A percentile compares a stretch with the other conserved stretches of the same genome.
phyloP scores from a whole-genome alignment of 2,329 filamentous ascomycete species.

The Parastagonospora avenae region DNA sequence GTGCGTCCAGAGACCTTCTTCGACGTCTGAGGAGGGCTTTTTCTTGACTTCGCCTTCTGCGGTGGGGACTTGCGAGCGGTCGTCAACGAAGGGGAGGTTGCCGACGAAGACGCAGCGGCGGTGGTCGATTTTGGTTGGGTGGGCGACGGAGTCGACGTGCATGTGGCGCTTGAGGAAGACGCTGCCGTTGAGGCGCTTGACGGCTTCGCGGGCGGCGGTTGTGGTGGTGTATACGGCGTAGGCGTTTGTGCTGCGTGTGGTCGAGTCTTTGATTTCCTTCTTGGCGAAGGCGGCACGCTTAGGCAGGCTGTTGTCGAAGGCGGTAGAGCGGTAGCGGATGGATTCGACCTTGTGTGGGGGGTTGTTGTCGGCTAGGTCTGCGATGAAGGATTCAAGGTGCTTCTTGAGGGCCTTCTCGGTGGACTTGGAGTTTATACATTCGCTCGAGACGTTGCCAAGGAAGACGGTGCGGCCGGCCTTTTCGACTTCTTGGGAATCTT shows the following conservation, averaged over 20 bases:
- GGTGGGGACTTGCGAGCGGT: conserved; percentile 72
- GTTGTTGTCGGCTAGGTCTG: conserved; percentile 52
- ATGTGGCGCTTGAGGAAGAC: conserved; percentile 85
- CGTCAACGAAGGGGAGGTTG: conserved; percentile 94
- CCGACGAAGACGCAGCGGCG: conserved; percentile 94
- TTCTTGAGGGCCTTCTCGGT: conserved; percentile 77
- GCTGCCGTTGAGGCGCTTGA: conserved; percentile 79
- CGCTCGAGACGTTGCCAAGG: conserved; percentile 84
- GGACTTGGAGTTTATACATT: conserved; percentile 80
- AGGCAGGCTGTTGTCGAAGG: conserved; percentile 80
- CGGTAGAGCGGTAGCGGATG: conserved; percentile 90
- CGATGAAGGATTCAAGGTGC: conserved; percentile 79
- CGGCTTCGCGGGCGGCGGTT: conserved; percentile 75
- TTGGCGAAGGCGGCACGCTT: conserved; percentile 95
- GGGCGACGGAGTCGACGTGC: conserved; percentile 87
- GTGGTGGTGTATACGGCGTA: conserved; percentile 86
- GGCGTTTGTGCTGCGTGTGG: conserved; percentile 90
- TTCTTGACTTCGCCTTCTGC: conserved; percentile 67
- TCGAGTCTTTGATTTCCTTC: conserved; percentile 86
- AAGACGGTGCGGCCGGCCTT: conserved; percentile 92
- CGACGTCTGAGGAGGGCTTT: conserved; percentile 79
- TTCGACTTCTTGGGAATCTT: conserved; percentile 67
- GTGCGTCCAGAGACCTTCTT: conserved; percentile 89
- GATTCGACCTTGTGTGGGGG: conserved; percentile 79
- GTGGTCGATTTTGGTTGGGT: conserved; percentile 81